Base-by-base conservation (phyloP, 352 stramenopile genomes). In the Pythium aquatile region DNA sequence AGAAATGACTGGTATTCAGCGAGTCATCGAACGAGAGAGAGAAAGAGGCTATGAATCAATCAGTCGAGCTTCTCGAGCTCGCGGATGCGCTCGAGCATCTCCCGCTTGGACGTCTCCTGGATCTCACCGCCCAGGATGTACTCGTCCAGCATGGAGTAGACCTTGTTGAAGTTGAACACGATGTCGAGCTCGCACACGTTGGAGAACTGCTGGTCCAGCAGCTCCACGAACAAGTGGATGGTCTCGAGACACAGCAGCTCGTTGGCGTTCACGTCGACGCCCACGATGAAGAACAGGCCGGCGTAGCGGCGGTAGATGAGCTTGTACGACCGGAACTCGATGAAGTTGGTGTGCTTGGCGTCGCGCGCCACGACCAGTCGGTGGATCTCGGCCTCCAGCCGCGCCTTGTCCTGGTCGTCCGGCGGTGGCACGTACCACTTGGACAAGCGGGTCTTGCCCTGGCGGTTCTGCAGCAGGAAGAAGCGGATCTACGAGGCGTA, bases 101-200 rank as follows among this genome's bases (percentile, higher is more conserved):
- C 90, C 35, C 79, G 78, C 72, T 97, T 97, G 64, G 80, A 96
- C 7, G 87, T 97, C 63, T 98, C 93, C 65, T 97, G 87, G 40
- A 98, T 81, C 74, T 98, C 90, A 24, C 94, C 93, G n/a, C 84
- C 94, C 20, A 98, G 73, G 44, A 98, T 97, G 68, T 97, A 98
- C 72, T 98, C 93, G 77, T 98, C 94, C 67, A 98, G 76, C 73
- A 98, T 96, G 46, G 80, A 90, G 74, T 98, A 98, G 44, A 97
- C 86, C 79, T 98, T 98, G 81, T 98, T 96, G 55, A 98, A 98
- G 68, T 98, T 96, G 77, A 97, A 97, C 49, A 98, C 89, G 70
- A 93, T 91, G 72, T 98, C 97, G 62, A 99, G 88, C 77, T 99
- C 97, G 72, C 97, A 99, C 51, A 99, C 97, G 84, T 99, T 99